phyloP scores from a whole-genome alignment of 1,284 basidiomycete genomes.

The Malassezia brasiliensis region DNA sequence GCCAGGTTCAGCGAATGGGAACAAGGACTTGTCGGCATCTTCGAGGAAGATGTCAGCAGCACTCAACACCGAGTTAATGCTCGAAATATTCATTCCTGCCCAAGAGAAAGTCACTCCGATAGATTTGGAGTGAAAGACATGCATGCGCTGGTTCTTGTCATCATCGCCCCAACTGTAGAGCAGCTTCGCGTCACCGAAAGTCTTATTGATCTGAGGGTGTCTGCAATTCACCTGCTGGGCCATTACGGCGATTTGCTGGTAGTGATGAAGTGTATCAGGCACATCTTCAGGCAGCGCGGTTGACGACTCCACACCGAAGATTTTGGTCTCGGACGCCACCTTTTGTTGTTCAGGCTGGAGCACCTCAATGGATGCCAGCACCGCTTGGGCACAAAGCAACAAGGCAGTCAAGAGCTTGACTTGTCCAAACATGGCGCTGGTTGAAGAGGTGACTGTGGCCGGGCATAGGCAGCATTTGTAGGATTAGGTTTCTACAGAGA shows the following conservation, averaged over 20 bases:
- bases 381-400: neutral
- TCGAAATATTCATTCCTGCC: slow-evolving; percentile 11
- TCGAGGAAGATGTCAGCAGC: slow-evolving; percentile 13
- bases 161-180: slow-evolving; percentile 11
- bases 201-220: neutral
- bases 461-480: neutral
- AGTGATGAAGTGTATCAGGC: slow-evolving; percentile 2
- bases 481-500: neutral
- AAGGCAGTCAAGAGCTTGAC: neutral
- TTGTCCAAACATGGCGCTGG: neutral
- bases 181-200: slow-evolving; percentile 12
- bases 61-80: slow-evolving; percentile 2
- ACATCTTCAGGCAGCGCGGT: neutral
- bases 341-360: neutral
- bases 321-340: neutral
- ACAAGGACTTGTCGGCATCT: slow-evolving; percentile 4
- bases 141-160: slow-evolving; percentile 16
- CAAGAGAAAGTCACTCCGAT: slow-evolving; percentile 15
- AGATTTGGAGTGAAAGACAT: slow-evolving; percentile 16
- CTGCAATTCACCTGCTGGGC: slow-evolving; percentile 17
- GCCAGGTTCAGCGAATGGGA: neutral
- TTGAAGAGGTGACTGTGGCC: no score
- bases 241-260: slow-evolving; percentile 12
- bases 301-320: neutral
- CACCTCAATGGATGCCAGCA: neutral